phyloP scores from a whole-genome alignment of 345 rosid species.

The Brassica nigra region DNA sequence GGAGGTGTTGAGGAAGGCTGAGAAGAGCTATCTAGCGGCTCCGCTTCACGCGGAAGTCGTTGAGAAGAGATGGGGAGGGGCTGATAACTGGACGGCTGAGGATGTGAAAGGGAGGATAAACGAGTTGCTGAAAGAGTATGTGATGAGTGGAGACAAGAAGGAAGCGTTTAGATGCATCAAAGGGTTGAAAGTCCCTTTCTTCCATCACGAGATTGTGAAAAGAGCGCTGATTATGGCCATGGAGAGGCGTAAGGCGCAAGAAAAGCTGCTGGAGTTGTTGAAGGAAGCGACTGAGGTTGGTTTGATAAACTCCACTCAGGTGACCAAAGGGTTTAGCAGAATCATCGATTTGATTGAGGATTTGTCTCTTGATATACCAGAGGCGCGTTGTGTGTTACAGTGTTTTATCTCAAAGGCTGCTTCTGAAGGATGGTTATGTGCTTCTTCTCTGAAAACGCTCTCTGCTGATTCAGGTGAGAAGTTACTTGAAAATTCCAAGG shows the following conservation, averaged over 20 bases:
- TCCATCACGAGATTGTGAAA: conserved; percentile 86
- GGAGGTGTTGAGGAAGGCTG: conserved; percentile 66
- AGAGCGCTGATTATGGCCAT: conserved; percentile 73
- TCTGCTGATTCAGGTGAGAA: conserved; percentile 42
- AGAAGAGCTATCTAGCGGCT: conserved; percentile 73
- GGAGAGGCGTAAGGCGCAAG: conserved; percentile 67
- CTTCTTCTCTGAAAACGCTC: conserved; percentile 68
- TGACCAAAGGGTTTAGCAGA: conserved; percentile 73
- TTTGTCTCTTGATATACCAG: conserved; percentile 77
- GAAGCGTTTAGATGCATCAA: conserved; percentile 82
- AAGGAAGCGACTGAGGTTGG: conserved; percentile 68
- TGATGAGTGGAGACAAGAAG: conserved; percentile 68
- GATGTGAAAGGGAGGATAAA: conserved; percentile 72
- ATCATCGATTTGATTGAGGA: conserved; percentile 73
- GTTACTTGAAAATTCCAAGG: conserved; percentile 45
- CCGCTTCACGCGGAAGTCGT: conserved; percentile 79
- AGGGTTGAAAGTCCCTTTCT: conserved; percentile 79
- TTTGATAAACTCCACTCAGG: conserved; percentile 75
- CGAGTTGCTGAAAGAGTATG: conserved; percentile 64
- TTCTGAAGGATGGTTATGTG: conserved; percentile 87
- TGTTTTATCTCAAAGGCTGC: conserved; percentile 77
- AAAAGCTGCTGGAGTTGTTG: conserved; percentile 56
- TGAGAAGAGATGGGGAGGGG: conserved; percentile 79
- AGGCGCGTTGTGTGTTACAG: conserved; percentile 55
- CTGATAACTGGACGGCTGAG: conserved; percentile 77